Evolutionary conservation across 2,329 filamentous ascomycete genomes (phyloP).

Genomic region (Tolypocladium tropicale): DNA sequence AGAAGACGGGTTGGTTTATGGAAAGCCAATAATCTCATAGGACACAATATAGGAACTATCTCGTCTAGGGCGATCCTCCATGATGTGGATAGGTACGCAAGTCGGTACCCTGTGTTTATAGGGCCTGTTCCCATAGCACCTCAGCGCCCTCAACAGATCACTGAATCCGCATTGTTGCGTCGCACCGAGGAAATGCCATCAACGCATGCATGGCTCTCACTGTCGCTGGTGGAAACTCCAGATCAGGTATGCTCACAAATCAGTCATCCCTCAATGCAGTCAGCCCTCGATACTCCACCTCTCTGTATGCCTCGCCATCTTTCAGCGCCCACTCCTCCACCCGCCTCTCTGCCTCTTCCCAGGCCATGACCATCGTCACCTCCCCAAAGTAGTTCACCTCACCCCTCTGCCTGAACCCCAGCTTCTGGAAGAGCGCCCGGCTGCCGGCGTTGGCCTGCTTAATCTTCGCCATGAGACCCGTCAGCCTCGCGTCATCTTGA

Average conservation of each 20-base stretch:
- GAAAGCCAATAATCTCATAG: no score
- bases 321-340: conserved; percentile 13
- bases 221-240: neutral
- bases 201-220: no score
- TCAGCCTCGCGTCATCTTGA: conserved; percentile 5
- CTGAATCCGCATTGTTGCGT: no score
- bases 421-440: conserved; percentile 36
- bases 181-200: no score
- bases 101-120: no score
- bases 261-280: neutral
- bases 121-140: no score
- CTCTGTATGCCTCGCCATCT: conserved; percentile 10
- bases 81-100: no score
- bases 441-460: conserved; percentile 44
- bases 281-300: conserved; percentile 11
- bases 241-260: neutral
- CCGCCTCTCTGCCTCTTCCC: conserved; percentile 13
- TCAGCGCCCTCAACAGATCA: no score
- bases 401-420: conserved; percentile 43
- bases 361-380: conserved; percentile 36
- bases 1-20: no score
- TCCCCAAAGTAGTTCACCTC: conserved; percentile 51
- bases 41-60: no score
- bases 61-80: no score
- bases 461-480: conserved; percentile 44